Conservation (phyloP, 2,329 filamentous ascomycete species). For the Calycina marina region DNA sequence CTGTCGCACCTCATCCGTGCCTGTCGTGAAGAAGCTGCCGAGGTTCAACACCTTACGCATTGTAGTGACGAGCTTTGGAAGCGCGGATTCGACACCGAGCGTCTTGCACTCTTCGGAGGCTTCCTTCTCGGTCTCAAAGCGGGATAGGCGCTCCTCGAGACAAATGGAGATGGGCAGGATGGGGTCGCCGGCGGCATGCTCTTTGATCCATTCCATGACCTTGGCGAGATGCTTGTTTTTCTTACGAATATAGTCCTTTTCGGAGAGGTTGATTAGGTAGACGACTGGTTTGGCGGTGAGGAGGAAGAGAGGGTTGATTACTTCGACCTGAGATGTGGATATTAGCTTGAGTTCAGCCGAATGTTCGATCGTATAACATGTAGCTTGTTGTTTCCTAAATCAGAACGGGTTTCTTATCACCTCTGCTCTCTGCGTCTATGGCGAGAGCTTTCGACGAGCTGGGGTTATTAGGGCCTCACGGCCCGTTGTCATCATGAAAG, state of each 20-base stretch:
- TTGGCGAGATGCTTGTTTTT: conserved; percentile 98
- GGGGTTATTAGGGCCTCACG: conserved; percentile 89
- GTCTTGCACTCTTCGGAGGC: conserved; percentile 78
- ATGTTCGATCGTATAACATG: conserved; percentile 10
- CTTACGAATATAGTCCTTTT: conserved; percentile 93
- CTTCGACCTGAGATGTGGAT: conserved; percentile 55
- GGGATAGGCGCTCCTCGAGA: conserved; percentile 83
- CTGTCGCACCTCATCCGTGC: conserved; percentile 89
- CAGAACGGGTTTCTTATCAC: conserved; percentile 52
- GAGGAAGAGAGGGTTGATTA: conserved; percentile 92
- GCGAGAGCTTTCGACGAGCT: conserved; percentile 95
- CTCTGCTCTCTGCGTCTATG: conserved; percentile 63
- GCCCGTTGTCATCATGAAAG: conserved; percentile 87
- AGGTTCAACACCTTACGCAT: conserved; percentile 90
- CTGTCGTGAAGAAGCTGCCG: conserved; percentile 93
- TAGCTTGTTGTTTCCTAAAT: conserved; percentile 8
- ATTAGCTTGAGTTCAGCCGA: conserved; percentile 11
- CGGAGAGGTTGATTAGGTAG: conserved; percentile 91
- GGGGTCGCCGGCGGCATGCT: conserved; percentile 72
- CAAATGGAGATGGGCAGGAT: conserved; percentile 87
- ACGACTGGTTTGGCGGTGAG: conserved; percentile 95
- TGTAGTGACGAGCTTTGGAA: conserved; percentile 81
- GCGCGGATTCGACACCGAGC: conserved; percentile 69
- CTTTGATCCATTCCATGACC: conserved; percentile 91
- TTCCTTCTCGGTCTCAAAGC: conserved; percentile 63